Base-by-base conservation (phyloP, 306 rosid species). In the Citrullus colocynthis region DNA sequence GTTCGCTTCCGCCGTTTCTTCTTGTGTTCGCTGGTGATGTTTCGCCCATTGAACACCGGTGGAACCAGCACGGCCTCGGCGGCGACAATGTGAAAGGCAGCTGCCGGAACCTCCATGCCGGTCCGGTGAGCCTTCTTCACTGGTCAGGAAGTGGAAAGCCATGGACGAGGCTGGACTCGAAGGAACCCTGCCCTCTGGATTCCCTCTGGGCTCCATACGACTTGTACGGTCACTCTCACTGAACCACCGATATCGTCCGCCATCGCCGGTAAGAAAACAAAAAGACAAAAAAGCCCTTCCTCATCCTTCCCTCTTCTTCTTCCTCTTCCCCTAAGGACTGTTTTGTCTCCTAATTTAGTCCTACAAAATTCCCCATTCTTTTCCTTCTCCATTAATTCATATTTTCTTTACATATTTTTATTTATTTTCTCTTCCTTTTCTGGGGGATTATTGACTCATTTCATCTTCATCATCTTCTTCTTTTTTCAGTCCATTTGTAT, bases 121-220 rank as follows among this genome's bases (percentile, higher is more conserved):
- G 96, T 20, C 93, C 93, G 13, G 96, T 89, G 4, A 89, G 96
- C 78, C 84, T 91, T 60, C 66, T 91, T 76, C 96, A 91, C 85
- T 91, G 96, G 96, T 91, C 96, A 32, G 93, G 93, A 3, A 88
- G 92, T 61, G 96, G 96, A 9, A 91, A 91, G 81, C 96, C 93
- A 0, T 91, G 96, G 96, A 63, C 80, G 2, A 78, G 96, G 42
- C 72, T 91, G 4, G 93, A 91, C 57, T 86, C 96, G 0, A 85
- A 84, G 65, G 75, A 73, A 48, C 90, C 92, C 1, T 91, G 96
- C 79, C 92, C 93, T 0, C 92, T 91, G 4, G 96, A 89, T 59
- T 72, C 84, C 0, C 85, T 84, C 1, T 91, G 96, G 96, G 83
- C 89, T 18, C 92, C 89, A 0, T 91, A 82, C 52, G 96, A 91